Conservation (phyloP, 2,329 filamentous ascomycete species). For the Emergomyces orientalis region DNA sequence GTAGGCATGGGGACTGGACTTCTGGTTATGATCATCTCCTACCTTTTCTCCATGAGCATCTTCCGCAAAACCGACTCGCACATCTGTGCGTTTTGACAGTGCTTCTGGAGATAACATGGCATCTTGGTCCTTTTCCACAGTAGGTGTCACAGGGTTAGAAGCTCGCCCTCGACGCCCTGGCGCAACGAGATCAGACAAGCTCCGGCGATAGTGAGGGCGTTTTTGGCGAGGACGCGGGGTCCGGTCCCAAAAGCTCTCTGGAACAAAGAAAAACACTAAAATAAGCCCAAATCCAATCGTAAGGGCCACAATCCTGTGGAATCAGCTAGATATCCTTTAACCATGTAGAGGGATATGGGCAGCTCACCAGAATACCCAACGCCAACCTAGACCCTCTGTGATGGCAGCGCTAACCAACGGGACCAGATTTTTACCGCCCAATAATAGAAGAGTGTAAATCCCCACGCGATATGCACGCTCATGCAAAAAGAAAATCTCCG, state of each 20-base stretch:
- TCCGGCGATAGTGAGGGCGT: conserved; percentile 28
- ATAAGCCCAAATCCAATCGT: conserved; percentile 61
- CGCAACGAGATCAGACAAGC: conserved; percentile 30
- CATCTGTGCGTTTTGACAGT: conserved; percentile 24
- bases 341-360: neutral
- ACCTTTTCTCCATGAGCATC: conserved; percentile 19
- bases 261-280: conserved; percentile 80
- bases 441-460: conserved; percentile 79
- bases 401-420: conserved; percentile 79
- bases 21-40: conserved; percentile 1
- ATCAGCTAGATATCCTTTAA: conserved; percentile 16
- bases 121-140: conserved; percentile 2
- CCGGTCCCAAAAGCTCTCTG: conserved; percentile 93
- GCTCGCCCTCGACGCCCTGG: conserved; percentile 29
- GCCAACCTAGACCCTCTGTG: conserved; percentile 69
- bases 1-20: neutral
- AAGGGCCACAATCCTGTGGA: conserved; percentile 64
- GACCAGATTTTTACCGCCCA: conserved; percentile 85
- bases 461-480: conserved; percentile 88
- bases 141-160: conserved; percentile 12
- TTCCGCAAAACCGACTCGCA: conserved; percentile 51
- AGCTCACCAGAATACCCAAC: conserved; percentile 76
- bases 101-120: neutral
- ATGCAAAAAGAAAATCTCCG: conserved; percentile 93
- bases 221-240: conserved; percentile 50